Evolutionary conservation across 371 early-diverging fungal species (phyloP).

Genomic region (Mortierella sp.): DNA sequence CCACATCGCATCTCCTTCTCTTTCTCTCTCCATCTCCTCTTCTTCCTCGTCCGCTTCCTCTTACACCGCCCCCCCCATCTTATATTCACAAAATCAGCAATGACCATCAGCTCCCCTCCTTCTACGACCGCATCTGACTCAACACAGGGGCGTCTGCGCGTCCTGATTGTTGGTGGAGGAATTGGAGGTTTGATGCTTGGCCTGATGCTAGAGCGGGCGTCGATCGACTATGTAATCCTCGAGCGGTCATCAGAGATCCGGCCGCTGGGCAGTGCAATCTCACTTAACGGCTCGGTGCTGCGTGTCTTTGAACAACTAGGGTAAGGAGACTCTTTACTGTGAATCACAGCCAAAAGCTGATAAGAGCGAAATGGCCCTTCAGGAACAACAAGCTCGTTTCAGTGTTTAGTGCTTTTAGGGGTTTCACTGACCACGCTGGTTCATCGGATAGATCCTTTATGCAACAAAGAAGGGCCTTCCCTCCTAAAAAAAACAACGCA

Average conservation of each 20-base stretch:
- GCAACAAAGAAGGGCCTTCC: background rate
- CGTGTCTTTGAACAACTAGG: constrained; percentile 52
- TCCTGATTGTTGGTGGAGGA: constrained; percentile 51
- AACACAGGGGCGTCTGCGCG: constrained; percentile 16
- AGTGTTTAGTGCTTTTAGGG: background rate
- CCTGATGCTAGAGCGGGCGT: constrained; percentile 45
- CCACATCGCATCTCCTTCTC: constrained; percentile 4
- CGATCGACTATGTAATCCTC: constrained; percentile 47
- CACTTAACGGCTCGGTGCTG: constrained; percentile 43
- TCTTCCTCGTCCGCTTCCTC: too few species aligned
- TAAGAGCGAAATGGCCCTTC: background rate
- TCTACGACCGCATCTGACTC: background rate
- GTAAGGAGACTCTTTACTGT: constrained; percentile 18
- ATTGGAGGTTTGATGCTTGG: constrained; percentile 53
- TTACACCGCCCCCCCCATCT: background rate
- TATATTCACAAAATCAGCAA: background rate
- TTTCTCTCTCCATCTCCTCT: background rate
- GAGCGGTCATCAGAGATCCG: constrained; percentile 45
- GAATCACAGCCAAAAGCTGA: background rate
- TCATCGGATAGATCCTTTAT: background rate
- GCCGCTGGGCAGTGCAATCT: constrained; percentile 52
- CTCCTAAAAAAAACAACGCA: background rate
- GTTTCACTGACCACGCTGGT: background rate
- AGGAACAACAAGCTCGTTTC: background rate
- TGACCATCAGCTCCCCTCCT: background rate